Percentiles rank a stretch among this genome's conserved stretches.
Conservation (phyloP, 305 asterid genomes). For the Solanum hybrid region DNA sequence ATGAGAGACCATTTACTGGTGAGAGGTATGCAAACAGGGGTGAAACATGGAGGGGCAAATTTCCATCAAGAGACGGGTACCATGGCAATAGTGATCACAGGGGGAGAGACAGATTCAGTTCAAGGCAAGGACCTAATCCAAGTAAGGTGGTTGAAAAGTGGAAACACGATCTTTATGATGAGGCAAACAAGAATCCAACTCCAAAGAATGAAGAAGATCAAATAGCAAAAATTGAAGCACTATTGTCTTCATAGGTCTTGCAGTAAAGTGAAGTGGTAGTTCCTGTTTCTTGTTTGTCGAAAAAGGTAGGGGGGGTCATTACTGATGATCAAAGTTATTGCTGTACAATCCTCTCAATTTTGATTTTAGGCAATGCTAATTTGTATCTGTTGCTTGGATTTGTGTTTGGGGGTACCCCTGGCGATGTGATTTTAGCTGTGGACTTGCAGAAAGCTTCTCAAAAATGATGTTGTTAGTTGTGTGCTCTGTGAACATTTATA, state of each 20-base stretch:
- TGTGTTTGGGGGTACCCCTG: neutral
- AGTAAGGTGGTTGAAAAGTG: slow-evolving; percentile 65
- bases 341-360: neutral
- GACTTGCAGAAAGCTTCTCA: neutral
- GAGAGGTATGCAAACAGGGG: slow-evolving; percentile 32
- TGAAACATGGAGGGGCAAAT: slow-evolving; percentile 34
- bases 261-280: neutral
- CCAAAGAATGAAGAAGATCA: slow-evolving; percentile 83
- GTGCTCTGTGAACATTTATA: neutral
- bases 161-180: slow-evolving; percentile 65
- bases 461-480: neutral
- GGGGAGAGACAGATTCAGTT: slow-evolving; percentile 44
- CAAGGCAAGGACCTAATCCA: slow-evolving; percentile 35
- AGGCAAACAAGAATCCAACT: slow-evolving; percentile 59
- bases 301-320: neutral
- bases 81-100: slow-evolving; percentile 17
- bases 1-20: slow-evolving; percentile 36
- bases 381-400: neutral
- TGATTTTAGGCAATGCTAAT: neutral
- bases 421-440: neutral
- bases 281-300: neutral
- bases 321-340: neutral
- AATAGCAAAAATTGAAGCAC: slow-evolving; percentile 80
- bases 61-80: slow-evolving; percentile 32
- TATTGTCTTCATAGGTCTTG: slow-evolving; percentile 46